Evolutionary conservation across 2,329 filamentous ascomycete genomes (phyloP).

Genomic region (Fusarium buxicola): DNA sequence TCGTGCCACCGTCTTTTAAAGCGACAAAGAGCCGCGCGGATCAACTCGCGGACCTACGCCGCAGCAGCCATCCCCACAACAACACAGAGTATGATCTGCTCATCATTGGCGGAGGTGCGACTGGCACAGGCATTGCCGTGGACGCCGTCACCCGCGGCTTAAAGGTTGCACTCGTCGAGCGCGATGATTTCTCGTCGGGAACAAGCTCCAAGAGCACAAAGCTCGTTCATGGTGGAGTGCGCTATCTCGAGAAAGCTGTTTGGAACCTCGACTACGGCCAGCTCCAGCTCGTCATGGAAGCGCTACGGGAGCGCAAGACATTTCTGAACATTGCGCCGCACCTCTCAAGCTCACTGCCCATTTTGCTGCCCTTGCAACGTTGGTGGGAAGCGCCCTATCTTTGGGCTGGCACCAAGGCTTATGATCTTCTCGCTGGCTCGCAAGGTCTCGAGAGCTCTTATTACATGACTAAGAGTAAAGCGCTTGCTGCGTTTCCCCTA

Average conservation of each 20-base stretch:
- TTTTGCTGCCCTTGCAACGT: constrained; percentile 83
- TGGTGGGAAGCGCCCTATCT: constrained; percentile 87
- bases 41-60: constrained; percentile 56
- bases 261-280: constrained; percentile 88
- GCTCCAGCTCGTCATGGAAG: constrained; percentile 83
- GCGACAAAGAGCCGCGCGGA: constrained; percentile 50
- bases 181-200: constrained; percentile 84
- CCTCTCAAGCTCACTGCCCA: constrained; percentile 82
- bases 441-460: constrained; percentile 88
- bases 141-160: constrained; percentile 83
- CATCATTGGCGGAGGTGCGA: constrained; percentile 83
- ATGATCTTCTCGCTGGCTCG: constrained; percentile 83
- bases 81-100: constrained; percentile 78
- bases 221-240: constrained; percentile 85
- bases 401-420: constrained; percentile 78
- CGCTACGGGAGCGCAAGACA: constrained; percentile 83
- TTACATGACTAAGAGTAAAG: constrained; percentile 81
- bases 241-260: constrained; percentile 87
- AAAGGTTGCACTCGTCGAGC: constrained; percentile 83
- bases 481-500: constrained; percentile 82
- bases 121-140: constrained; percentile 82
- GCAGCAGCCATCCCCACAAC: constrained; percentile 47
- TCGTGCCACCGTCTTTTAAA: constrained; percentile 54
- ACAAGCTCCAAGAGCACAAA: constrained; percentile 91
- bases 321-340: constrained; percentile 87